A percentile compares a stretch with the other conserved stretches of the same genome.
These are phyloP conservation scores for Fusarium cicatricum DNA, from an alignment of 2,329 filamentous ascomycete species.

Conservation along the genomic window DNA sequence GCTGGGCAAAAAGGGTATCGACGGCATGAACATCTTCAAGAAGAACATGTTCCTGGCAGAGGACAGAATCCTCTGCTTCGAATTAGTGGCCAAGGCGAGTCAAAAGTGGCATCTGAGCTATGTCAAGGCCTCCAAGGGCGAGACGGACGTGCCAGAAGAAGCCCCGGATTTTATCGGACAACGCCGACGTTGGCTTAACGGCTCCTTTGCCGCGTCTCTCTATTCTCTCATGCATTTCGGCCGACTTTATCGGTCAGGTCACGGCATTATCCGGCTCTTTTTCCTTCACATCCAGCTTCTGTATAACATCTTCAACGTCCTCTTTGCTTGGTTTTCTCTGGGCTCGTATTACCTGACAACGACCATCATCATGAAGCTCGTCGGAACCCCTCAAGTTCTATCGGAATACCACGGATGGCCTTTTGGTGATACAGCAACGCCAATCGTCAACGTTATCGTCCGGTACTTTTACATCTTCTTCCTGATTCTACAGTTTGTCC, in stretches of 20 bases:
- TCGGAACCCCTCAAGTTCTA: constrained; percentile 31
- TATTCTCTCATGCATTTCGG: constrained; percentile 40
- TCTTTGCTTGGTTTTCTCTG: constrained; percentile 37
- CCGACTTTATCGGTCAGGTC: constrained; percentile 35
- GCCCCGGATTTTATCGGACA: constrained; percentile 37
- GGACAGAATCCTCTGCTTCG: constrained; percentile 39
- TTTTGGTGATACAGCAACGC: constrained; percentile 34
- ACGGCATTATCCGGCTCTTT: constrained; percentile 35
- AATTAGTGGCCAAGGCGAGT: constrained; percentile 37
- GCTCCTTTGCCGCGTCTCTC: constrained; percentile 38
- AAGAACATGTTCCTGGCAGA: constrained; percentile 42
- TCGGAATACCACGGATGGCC: constrained; percentile 36
- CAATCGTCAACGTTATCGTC: constrained; percentile 35
- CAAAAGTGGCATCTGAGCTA: constrained; percentile 41
- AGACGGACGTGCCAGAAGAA: constrained; percentile 38
- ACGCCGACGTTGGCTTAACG: constrained; percentile 38
- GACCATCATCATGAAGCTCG: constrained; percentile 38
- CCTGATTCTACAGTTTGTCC: constrained; percentile 36
- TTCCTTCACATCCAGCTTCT: constrained; percentile 38
- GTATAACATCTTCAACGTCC: constrained; percentile 37
- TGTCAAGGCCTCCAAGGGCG: constrained; percentile 39
- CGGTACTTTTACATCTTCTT: constrained; percentile 38
- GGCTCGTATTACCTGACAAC: constrained; percentile 36
- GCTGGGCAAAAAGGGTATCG: constrained; percentile 39
- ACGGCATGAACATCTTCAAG: constrained; percentile 41